Percentiles rank a stretch among this genome's conserved stretches.
Evolutionary conservation across 2,329 filamentous ascomycete species (phyloP).

Genomic region (Ascochyta clinopodiicola): DNA sequence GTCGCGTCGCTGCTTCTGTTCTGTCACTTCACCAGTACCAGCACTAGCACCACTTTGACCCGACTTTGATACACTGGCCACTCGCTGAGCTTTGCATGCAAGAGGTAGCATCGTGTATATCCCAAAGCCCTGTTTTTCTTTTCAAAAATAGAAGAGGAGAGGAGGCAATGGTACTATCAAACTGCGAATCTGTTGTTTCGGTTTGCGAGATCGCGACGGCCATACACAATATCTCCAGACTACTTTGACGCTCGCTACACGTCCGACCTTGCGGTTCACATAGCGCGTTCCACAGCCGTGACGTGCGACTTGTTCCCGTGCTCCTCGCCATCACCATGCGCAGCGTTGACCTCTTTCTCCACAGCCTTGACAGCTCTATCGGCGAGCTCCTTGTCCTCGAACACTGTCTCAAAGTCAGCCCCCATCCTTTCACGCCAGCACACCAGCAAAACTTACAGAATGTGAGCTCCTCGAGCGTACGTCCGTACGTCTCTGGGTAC

Average conservation of each 20-base stretch:
- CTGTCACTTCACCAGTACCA: too few relatives aligned
- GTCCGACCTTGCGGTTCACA: constrained; percentile 3
- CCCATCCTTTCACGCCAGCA: accelerated
- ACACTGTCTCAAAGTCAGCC: constrained; percentile 36
- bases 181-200: too few relatives aligned
- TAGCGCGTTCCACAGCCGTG: constrained; percentile 28
- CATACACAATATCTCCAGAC: too few relatives aligned
- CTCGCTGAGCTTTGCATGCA: too few relatives aligned
- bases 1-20: too few relatives aligned
- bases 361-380: constrained; percentile 42
- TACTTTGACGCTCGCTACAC: neutral
- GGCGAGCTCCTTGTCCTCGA: constrained; percentile 44
- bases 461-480: constrained; percentile 66
- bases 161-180: too few relatives aligned
- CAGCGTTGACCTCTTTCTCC: constrained; percentile 44
- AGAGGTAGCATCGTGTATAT: too few relatives aligned
- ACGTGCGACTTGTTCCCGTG: constrained; percentile 29
- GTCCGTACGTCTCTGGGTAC: constrained; percentile 66
- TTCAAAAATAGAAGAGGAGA: too few relatives aligned
- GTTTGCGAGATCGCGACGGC: too few relatives aligned
- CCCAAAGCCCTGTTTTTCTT: too few relatives aligned
- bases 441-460: constrained; percentile 36
- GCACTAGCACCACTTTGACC: too few relatives aligned
- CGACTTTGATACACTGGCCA: too few relatives aligned
- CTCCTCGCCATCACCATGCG: constrained; percentile 17